phyloP scores from a whole-genome alignment of 2,329 filamentous ascomycete species.

The Esteya vermicola region DNA sequence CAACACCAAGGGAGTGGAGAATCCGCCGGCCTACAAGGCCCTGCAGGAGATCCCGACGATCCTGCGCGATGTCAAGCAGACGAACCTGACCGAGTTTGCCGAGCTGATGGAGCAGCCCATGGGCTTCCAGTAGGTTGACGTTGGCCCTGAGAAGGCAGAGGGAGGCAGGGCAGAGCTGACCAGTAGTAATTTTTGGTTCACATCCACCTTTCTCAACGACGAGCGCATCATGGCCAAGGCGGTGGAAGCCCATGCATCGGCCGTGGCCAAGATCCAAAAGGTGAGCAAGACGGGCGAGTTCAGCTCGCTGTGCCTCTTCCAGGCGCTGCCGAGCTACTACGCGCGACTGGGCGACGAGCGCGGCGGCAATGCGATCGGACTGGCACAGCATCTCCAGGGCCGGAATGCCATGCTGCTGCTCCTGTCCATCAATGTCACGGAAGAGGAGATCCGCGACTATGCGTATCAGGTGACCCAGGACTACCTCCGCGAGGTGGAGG shows the following conservation, averaged over 20 bases:
- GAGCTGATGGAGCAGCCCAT: not conserved
- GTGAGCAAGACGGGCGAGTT: slow-evolving; percentile 11
- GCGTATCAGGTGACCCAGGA: slow-evolving; percentile 7
- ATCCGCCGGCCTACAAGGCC: slow-evolving; percentile 11
- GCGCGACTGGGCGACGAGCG: slow-evolving; percentile 1
- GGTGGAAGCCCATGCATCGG: slow-evolving; percentile 15
- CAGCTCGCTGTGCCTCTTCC: slow-evolving; percentile 11
- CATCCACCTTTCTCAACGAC: slow-evolving; percentile 21
- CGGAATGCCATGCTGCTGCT: slow-evolving; percentile 10
- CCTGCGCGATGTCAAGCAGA: not conserved
- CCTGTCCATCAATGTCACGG: slow-evolving; percentile 8
- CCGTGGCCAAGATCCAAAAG: slow-evolving; percentile 12
- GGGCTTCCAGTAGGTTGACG: not conserved
- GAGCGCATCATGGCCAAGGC: slow-evolving; percentile 19
- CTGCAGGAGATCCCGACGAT: slow-evolving; percentile 7
- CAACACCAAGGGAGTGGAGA: slow-evolving; percentile 7
- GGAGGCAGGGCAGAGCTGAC: no score
- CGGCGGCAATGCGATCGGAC: slow-evolving; percentile 14
- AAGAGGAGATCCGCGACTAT: slow-evolving; percentile 9
- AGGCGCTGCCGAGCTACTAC: slow-evolving; percentile 11
- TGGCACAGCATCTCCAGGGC: slow-evolving; percentile 5
- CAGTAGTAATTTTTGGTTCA: slow-evolving; percentile 20
- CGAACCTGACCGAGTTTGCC: slow-evolving; percentile 1
- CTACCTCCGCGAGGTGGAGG: slow-evolving; percentile 5
- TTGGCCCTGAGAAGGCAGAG: not conserved